Conservation (phyloP, 139 green algal genomes). For the Tetraselmis chui region DNA sequence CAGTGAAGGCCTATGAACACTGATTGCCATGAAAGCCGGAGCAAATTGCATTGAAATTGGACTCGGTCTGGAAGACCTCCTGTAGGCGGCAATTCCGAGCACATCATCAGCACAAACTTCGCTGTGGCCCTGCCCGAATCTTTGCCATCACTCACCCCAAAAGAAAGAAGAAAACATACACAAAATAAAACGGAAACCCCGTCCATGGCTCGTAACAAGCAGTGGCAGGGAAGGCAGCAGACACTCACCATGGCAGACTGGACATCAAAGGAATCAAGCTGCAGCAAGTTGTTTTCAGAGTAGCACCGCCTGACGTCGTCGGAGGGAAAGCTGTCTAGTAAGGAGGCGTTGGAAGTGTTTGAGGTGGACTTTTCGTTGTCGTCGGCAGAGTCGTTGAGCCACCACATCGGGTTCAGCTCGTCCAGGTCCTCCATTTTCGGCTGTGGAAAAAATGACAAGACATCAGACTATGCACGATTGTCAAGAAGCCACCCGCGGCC, state of each 20-base stretch:
- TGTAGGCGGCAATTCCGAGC: not conserved
- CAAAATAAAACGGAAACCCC: not conserved
- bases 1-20: too few relatives aligned
- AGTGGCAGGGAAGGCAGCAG: not conserved
- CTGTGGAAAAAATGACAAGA: not conserved
- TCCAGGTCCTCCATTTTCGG: not conserved
- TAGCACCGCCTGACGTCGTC: not conserved
- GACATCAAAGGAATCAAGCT: not conserved
- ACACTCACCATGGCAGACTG: not conserved
- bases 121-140: not conserved
- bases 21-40: too few relatives aligned
- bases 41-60: not conserved
- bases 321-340: not conserved
- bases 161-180: too few relatives aligned
- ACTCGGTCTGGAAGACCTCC: not conserved
- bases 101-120: not conserved
- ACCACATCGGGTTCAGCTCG: not conserved
- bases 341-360: not conserved
- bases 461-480: not conserved
- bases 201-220: too few relatives aligned
- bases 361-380: not conserved
- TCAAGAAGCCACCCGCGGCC: too few relatives aligned
- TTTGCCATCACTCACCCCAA: too few relatives aligned
- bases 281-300: not conserved
- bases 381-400: not conserved